Conservation (phyloP, 768 basidiomycete genomes). For the Boletus coccyginus region DNA sequence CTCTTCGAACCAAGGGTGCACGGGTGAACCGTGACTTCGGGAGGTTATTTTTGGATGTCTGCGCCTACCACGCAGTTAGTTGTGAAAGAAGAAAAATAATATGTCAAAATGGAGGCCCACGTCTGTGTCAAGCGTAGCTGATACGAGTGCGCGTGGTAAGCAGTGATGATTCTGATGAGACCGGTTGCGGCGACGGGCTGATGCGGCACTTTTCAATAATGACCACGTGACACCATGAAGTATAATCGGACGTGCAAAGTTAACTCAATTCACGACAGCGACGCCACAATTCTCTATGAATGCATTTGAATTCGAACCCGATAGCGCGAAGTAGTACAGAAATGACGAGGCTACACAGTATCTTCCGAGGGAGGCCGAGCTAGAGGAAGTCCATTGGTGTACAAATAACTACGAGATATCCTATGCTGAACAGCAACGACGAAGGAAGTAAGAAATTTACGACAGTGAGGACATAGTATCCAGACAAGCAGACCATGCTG, state of each 20-base stretch:
- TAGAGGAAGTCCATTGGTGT: slow-evolving; percentile 31
- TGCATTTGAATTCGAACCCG: slow-evolving; percentile 16
- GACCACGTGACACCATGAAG: slow-evolving; percentile 3
- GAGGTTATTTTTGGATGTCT: neutral
- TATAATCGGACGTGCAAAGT: neutral
- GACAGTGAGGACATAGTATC: slow-evolving; percentile 17
- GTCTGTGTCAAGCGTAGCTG: neutral
- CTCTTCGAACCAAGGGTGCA: no score
- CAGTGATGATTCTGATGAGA: neutral
- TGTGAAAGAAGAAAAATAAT: neutral
- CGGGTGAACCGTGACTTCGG: neutral
- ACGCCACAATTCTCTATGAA: slow-evolving; percentile 18
- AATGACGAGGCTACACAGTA: slow-evolving; percentile 29
- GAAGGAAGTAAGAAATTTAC: slow-evolving; percentile 16
- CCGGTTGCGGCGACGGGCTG: slow-evolving; percentile 3
- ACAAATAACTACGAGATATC: slow-evolving; percentile 32
- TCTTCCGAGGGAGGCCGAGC: slow-evolving; percentile 17
- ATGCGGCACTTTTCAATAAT: neutral
- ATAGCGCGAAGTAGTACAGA: slow-evolving; percentile 25
- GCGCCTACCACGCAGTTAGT: neutral
- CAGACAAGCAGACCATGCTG: slow-evolving; percentile 28
- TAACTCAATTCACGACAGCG: neutral
- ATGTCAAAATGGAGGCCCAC: neutral
- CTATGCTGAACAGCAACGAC: slow-evolving; percentile 26
- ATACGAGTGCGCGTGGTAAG: neutral